These are phyloP conservation scores for Hyphopichia burtonii DNA, from an alignment of 1,139 yeast genomes.

Conservation along the genomic window DNA sequence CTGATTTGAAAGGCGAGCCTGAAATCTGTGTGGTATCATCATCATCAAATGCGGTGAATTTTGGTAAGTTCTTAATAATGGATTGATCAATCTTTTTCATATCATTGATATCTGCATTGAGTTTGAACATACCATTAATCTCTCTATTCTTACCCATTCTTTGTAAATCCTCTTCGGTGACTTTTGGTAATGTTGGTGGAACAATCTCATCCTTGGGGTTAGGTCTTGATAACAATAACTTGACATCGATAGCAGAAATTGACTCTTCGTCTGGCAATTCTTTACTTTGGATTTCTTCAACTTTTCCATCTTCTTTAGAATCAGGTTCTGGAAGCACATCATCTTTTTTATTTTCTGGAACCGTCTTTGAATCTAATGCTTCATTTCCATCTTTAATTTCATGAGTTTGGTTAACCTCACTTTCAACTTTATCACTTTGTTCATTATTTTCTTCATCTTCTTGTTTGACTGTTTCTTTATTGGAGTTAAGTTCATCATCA, in stretches of 20 bases:
- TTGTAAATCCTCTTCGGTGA: slow-evolving; percentile 21
- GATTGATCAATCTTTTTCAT: slow-evolving; percentile 55
- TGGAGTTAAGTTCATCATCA: not conserved
- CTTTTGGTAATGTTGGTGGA: slow-evolving; percentile 22
- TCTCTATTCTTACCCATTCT: slow-evolving; percentile 7
- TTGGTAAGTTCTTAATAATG: slow-evolving; percentile 53
- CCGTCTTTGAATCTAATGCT: not conserved
- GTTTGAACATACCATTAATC: slow-evolving; percentile 50
- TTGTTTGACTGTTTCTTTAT: not conserved
- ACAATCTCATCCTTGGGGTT: slow-evolving; percentile 27
- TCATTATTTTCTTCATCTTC: slow-evolving; percentile 4
- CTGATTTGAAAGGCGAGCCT: slow-evolving; percentile 23
- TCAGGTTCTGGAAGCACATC: not conserved
- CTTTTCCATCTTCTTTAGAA: not conserved
- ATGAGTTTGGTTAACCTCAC: not conserved
- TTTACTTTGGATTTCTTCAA: not conserved
- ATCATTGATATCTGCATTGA: slow-evolving; percentile 51
- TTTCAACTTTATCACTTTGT: not conserved
- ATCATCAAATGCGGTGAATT: slow-evolving; percentile 51
- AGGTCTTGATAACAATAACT: slow-evolving; percentile 25
- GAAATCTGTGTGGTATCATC: slow-evolving; percentile 18
- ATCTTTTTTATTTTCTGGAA: not conserved
- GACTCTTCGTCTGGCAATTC: slow-evolving; percentile 5
- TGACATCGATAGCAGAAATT: slow-evolving; percentile 23
- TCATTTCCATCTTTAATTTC: not conserved